Conservation (phyloP, 192 early-diverging fungal species). For the Podila verticillata region DNA sequence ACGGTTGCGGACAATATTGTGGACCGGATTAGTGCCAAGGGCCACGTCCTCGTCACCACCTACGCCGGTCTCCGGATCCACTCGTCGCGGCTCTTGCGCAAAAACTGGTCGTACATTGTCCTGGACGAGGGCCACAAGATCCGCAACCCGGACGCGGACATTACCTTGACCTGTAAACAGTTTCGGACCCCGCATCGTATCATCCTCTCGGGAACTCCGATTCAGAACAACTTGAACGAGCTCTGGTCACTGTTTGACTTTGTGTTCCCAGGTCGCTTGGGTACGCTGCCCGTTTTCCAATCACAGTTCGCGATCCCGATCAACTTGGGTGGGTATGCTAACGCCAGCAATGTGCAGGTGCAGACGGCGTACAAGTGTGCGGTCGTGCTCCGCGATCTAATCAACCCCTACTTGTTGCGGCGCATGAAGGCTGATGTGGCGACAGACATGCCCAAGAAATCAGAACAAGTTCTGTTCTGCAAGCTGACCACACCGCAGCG, state of each 20-base stretch:
- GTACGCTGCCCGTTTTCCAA: conserved; percentile 85
- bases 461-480: conserved; percentile 93
- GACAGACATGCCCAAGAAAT: conserved; percentile 87
- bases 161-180: conserved; percentile 78
- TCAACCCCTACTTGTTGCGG: conserved; percentile 92
- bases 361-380: conserved; percentile 96
- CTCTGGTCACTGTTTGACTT: conserved; percentile 88
- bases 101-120: conserved; percentile 87
- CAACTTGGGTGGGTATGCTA: conserved; percentile 90
- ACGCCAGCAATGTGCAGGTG: conserved; percentile 89
- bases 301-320: conserved; percentile 95
- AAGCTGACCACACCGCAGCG: conserved; percentile 83
- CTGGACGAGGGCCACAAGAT: conserved; percentile 98
- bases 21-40: conserved; percentile 51
- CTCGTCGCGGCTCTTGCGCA: conserved; percentile 68
- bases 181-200: conserved; percentile 77
- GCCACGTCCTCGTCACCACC: conserved; percentile 83
- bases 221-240: conserved; percentile 84
- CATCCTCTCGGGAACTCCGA: conserved; percentile 82
- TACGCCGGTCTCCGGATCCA: conserved; percentile 86
- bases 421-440: conserved; percentile 95
- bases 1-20: conserved; percentile 57
- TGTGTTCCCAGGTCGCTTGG: conserved; percentile 79
- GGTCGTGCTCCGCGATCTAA: conserved; percentile 87
- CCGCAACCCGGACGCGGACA: conserved; percentile 92